A percentile compares a stretch with the other conserved stretches of the same genome.
These are phyloP conservation scores for Xylariaceae sp. DNA, from an alignment of 2,329 filamentous ascomycete species.

Conservation along the genomic window DNA sequence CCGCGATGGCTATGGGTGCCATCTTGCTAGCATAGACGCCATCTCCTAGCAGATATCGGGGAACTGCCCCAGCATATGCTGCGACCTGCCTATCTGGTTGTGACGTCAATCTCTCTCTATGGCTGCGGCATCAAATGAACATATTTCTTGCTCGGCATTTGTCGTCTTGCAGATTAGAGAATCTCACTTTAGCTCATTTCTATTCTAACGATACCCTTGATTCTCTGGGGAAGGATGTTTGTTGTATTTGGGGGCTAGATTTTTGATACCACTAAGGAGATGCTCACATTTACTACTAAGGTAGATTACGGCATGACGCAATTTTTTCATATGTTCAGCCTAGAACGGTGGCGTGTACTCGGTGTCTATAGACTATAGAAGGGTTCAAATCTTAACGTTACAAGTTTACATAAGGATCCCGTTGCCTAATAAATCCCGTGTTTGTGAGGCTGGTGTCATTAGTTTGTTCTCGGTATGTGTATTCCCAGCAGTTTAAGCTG, in stretches of 20 bases:
- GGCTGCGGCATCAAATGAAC: not conserved
- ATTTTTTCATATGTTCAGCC: slow-evolving; percentile 34
- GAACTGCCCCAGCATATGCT: not conserved
- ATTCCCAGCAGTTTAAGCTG: too few species aligned
- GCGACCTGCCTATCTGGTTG: not conserved
- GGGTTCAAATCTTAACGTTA: slow-evolving; percentile 29
- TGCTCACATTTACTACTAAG: slow-evolving; percentile 12
- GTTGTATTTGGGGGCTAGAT: slow-evolving; percentile 17
- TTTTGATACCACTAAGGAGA: slow-evolving; percentile 25
- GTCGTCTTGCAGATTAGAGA: not conserved
- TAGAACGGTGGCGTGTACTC: slow-evolving; percentile 20
- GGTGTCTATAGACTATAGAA: slow-evolving; percentile 30
- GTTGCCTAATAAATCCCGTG: not conserved
- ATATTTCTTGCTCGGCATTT: slow-evolving; percentile 5
- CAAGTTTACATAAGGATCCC: not conserved
- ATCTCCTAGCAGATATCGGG: not conserved
- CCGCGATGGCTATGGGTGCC: slow-evolving; percentile 37
- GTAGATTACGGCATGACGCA: slow-evolving; percentile 23
- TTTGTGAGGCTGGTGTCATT: too few species aligned
- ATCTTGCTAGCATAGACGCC: slow-evolving; percentile 33
- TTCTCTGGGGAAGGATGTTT: slow-evolving; percentile 29
- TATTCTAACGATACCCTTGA: slow-evolving; percentile 21
- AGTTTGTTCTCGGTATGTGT: too few species aligned
- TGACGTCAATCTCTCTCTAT: too few species aligned
- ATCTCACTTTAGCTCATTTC: slow-evolving; percentile 9